phyloP scores from a whole-genome alignment of 768 basidiomycete species.

The Mycena latifolia region DNA sequence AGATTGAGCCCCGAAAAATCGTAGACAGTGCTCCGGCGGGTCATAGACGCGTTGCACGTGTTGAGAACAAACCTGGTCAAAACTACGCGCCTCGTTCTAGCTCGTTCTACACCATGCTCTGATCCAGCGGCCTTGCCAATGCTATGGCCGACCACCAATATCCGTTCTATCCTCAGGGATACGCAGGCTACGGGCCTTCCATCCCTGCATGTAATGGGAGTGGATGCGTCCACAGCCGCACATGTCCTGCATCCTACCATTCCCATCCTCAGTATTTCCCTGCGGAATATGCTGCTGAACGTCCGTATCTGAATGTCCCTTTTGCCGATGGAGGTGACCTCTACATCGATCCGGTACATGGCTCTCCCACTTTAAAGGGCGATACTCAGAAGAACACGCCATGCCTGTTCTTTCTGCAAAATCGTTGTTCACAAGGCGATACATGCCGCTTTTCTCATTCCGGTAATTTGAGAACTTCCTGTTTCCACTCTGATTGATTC shows the following conservation, averaged over 20 bases:
- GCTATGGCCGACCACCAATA: neutral
- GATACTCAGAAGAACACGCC: neutral
- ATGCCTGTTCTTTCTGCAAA: constrained; percentile 24
- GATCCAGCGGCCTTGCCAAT: constrained; percentile 2
- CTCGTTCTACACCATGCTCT: no score
- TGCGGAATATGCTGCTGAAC: neutral
- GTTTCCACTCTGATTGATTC: constrained; percentile 2
- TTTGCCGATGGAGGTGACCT: neutral
- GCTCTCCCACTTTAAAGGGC: neutral
- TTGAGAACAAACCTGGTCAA: no score
- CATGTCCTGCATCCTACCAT: constrained; percentile 22
- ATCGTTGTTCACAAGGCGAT: constrained; percentile 26
- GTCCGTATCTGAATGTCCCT: neutral
- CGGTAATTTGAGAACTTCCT: constrained; percentile 13
- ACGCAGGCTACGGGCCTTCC: neutral
- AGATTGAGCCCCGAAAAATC: constrained; percentile 5
- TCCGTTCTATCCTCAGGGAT: neutral
- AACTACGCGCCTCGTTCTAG: no score
- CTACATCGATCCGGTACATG: neutral
- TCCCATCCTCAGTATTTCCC: neutral
- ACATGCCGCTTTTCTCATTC: constrained; percentile 27
- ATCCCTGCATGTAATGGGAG: constrained; percentile 24
- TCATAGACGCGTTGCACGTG: constrained; percentile 1
- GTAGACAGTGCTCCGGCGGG: neutral
- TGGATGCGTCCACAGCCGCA: constrained; percentile 29